Percentiles rank a stretch among this genome's conserved stretches.
phyloP scores from a whole-genome alignment of 257 asterid species.

The Nicotiana paniculata region DNA sequence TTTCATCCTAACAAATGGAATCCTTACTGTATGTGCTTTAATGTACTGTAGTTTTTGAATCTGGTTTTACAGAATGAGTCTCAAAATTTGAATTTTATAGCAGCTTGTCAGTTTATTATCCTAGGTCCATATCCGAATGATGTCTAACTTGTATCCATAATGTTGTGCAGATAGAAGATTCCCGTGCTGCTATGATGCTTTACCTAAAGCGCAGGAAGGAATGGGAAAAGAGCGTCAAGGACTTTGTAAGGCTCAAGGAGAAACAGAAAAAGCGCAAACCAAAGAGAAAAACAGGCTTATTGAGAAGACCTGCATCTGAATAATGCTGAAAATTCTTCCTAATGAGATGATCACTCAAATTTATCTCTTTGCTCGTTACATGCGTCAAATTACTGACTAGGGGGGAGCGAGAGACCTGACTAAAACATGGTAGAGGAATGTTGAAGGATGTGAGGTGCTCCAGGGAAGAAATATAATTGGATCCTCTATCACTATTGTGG shows the following conservation, averaged over 20 bases:
- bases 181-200: conserved; percentile 90
- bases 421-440: background rate
- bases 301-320: conserved; percentile 13
- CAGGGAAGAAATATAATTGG: background rate
- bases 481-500: background rate
- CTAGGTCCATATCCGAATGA: background rate
- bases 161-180: conserved; percentile 64
- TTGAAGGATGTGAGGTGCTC: background rate
- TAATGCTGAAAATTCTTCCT: conserved; percentile 3
- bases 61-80: background rate
- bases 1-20: background rate
- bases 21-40: background rate
- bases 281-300: conserved; percentile 28
- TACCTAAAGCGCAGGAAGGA: conserved; percentile 53
- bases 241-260: conserved; percentile 44
- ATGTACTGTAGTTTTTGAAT: background rate
- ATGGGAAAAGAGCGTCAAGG: conserved; percentile 76
- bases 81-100: background rate
- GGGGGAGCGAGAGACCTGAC: background rate
- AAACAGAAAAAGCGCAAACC: conserved; percentile 53
- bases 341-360: background rate
- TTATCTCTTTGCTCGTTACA: background rate
- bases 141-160: background rate
- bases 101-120: background rate
- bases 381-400: background rate